Evolutionary conservation across 2,329 filamentous ascomycete genomes (phyloP).

Genomic region (Didymella lethalis): DNA sequence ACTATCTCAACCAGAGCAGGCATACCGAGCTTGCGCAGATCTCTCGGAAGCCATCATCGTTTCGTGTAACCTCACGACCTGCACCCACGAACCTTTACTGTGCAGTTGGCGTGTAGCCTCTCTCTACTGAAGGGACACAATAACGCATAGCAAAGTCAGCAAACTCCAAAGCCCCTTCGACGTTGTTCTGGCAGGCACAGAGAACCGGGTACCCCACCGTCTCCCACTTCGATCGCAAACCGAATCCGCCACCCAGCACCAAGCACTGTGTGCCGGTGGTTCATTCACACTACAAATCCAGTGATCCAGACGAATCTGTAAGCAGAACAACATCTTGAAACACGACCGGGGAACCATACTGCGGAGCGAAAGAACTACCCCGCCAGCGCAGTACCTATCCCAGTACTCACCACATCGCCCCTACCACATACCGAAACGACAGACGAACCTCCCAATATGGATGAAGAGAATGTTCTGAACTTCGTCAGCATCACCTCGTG

Average conservation of each 20-base stretch:
- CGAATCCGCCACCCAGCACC: conserved; percentile 23
- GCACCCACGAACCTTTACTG: conserved; percentile 15
- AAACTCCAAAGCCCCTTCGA: background rate
- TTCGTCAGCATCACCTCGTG: conserved; percentile 85
- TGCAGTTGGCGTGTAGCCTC: conserved; percentile 7
- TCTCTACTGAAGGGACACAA: background rate
- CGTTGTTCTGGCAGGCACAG: background rate
- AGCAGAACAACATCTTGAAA: conserved; percentile 4
- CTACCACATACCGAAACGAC: conserved; percentile 13
- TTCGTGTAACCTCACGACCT: conserved; percentile 24
- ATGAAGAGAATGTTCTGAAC: conserved; percentile 69
- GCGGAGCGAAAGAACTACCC: conserved; percentile 8
- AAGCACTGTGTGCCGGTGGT: background rate
- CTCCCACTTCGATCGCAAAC: conserved; percentile 20
- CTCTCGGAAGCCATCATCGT: conserved; percentile 22
- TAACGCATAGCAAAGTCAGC: background rate
- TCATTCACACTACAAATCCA: background rate
- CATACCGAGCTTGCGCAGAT: conserved; percentile 23
- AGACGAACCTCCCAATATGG: conserved; percentile 38
- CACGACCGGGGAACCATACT: background rate
- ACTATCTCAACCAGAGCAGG: conserved; percentile 9
- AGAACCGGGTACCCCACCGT: conserved; percentile 26
- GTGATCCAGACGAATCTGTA: background rate
- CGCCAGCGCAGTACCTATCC: conserved; percentile 13
- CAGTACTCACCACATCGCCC: conserved; percentile 5